Percentiles rank a stretch among this genome's conserved stretches.
These are phyloP conservation scores for Aurifilum marmelostoma DNA, from an alignment of 2,329 filamentous ascomycete genomes.

Conservation along the genomic window DNA sequence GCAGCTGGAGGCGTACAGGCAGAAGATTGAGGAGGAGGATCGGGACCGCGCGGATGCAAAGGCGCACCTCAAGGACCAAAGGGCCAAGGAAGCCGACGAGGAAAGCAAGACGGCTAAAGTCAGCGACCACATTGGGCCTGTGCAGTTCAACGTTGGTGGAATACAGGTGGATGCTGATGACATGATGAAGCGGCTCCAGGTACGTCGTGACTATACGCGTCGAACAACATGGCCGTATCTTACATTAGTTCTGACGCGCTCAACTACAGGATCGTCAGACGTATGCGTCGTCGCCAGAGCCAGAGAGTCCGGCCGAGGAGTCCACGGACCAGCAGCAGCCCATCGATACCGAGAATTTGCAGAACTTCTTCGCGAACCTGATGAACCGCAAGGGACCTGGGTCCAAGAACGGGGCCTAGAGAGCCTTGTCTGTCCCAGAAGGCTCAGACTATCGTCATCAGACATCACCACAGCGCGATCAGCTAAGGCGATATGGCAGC, in stretches of 20 bases:
- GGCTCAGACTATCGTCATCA: neutral
- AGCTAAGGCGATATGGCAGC: conserved; percentile 1
- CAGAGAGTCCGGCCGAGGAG: conserved; percentile 43
- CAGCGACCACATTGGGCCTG: conserved; percentile 86
- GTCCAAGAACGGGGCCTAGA: conserved; percentile 30
- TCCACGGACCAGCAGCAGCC: conserved; percentile 37
- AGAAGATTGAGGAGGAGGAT: conserved; percentile 58
- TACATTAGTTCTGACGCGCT: conserved; percentile 27
- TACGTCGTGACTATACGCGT: conserved; percentile 42
- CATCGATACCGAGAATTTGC: conserved; percentile 60
- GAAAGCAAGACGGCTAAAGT: conserved; percentile 46
- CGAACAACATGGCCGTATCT: neutral
- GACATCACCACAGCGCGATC: neutral
- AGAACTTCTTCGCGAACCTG: conserved; percentile 62
- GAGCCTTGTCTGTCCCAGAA: conserved; percentile 13
- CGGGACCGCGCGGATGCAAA: conserved; percentile 35
- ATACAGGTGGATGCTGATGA: conserved; percentile 96
- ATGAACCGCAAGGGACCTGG: conserved; percentile 57
- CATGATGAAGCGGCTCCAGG: conserved; percentile 85
- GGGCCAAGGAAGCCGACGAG: conserved; percentile 40
- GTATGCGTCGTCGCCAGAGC: conserved; percentile 51
- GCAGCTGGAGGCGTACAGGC: conserved; percentile 67
- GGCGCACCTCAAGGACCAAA: conserved; percentile 56
- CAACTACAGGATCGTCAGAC: conserved; percentile 58
- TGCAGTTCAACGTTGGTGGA: conserved; percentile 97